Evolutionary conservation across 202 grass and related monocot genomes (phyloP).

Genomic region (Elaeis oleifera): DNA sequence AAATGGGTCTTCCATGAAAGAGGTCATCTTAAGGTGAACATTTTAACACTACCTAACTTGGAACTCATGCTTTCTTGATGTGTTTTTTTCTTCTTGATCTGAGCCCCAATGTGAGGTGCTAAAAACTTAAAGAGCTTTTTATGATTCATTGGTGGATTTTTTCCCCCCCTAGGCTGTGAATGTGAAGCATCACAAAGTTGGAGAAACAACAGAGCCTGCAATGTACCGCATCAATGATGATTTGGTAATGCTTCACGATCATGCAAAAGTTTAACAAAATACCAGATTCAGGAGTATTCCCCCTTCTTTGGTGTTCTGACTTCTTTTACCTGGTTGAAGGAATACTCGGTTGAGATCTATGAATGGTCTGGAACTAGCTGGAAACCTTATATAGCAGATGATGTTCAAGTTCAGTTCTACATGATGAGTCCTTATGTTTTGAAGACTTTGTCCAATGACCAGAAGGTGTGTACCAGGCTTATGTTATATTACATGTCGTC

Average conservation of each 20-base stretch:
- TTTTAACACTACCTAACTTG: too few species aligned
- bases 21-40: constrained; percentile 85
- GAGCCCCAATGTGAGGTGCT: too few species aligned
- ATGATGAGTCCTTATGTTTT: constrained; percentile 99
- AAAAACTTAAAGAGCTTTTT: too few species aligned
- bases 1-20: constrained; percentile 99
- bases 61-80: too few species aligned
- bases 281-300: background rate
- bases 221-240: constrained; percentile 98
- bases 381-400: constrained; percentile 88
- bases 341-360: constrained; percentile 94
- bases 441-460: constrained; percentile 69
- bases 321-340: constrained; percentile 38
- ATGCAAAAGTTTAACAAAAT: background rate
- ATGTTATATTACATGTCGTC: too few species aligned
- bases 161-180: constrained; percentile 51
- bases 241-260: constrained; percentile 57
- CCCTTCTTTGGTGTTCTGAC: constrained; percentile 17
- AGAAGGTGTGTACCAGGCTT: constrained; percentile 33
- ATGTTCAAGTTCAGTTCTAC: constrained; percentile 99
- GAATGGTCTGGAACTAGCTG: constrained; percentile 97
- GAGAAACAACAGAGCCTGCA: constrained; percentile 76
- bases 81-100: too few species aligned
- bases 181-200: constrained; percentile 76
- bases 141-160: constrained; percentile 1